Percentiles rank a stretch among this genome's conserved stretches.
phyloP scores from a whole-genome alignment of 2,329 filamentous ascomycete species.

The Pseudopyrenochaeta lycopersici region DNA sequence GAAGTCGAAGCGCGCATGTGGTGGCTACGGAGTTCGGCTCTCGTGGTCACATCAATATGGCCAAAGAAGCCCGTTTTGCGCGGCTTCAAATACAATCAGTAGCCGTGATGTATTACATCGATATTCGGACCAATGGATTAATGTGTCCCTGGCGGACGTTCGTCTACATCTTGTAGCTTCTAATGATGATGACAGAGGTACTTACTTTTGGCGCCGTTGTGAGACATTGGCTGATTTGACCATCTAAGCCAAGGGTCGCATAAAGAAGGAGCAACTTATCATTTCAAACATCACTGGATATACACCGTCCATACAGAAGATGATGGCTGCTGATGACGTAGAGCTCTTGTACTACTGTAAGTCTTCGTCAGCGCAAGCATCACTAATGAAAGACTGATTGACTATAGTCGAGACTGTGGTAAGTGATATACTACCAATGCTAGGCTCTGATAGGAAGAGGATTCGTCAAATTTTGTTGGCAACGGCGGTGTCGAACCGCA shows the following conservation, averaged over 20 bases:
- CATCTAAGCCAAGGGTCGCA: background rate
- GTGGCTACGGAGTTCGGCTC: conserved; percentile 21
- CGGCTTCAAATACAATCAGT: too few species aligned
- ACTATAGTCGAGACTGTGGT: conserved; percentile 4
- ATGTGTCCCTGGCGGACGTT: conserved; percentile 10
- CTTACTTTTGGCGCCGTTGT: background rate
- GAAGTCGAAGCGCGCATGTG: conserved; percentile 15
- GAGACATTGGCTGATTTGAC: background rate
- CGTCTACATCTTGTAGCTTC: conserved; percentile 11
- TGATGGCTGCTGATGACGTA: background rate
- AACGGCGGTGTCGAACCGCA: conserved; percentile 1
- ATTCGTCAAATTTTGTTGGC: background rate
- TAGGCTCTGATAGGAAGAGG: conserved; percentile 1
- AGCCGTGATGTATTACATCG: background rate
- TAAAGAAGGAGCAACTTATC: background rate
- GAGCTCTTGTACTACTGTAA: conserved; percentile 8
- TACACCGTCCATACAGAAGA: background rate
- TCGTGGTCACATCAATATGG: conserved; percentile 8
- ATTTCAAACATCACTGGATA: background rate
- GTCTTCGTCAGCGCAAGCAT: background rate
- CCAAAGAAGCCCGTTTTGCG: background rate
- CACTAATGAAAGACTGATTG: background rate
- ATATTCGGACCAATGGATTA: conserved; percentile 4
- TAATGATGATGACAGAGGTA: conserved; percentile 1
- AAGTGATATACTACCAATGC: conserved; percentile 2